Base-by-base conservation (phyloP, 306 rosid genomes). In the Datisca glomerata region DNA sequence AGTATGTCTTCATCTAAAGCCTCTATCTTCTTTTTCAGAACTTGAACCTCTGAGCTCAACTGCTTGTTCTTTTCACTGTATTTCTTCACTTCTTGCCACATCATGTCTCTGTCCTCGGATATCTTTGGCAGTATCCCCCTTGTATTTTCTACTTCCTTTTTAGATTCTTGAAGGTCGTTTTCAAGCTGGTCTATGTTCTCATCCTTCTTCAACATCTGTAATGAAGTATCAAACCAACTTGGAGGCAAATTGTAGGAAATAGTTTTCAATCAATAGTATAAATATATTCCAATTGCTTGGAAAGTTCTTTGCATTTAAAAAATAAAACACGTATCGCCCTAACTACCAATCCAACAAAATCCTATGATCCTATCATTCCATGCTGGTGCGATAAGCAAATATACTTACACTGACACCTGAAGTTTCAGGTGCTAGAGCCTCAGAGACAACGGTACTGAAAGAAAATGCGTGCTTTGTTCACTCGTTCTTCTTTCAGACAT, bases 81-180 rank as follows among this genome's bases (percentile, higher is more conserved):
- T 45, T 74, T 71, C 58, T 80, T 74, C 78, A 80, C 95, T 53
- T 89, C 72, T 58, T 77, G 73, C 94, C 82, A 80, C 71, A 80
- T 58, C 37, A 45, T 49, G 53, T 84, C 78, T 62, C 91, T 91
- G 72, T 91, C 98, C 42, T 79, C 80, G 5, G 84, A 66, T 41
- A 75, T 75, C 48, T 80, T 69, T 24, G 82, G 77, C 41, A 84
- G 42, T 17, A 75, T 66, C 34, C 70, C 92, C 42, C 65, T 69
- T 11, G 56, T 38, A 18, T 53, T 84, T 18, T 69, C 58, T 51
- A 78, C 47, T 47, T 91, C 92, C 69, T 71, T 69, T 10, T 18
- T 61, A 21, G 81, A 73, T 32, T 78, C 86, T 33, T 80, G 75
- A 28, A 84, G 69, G 49, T 74, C 77, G 19, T 36, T 64, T 51